Evolutionary conservation across 805 yeast genomes (phyloP).

Genomic region (Starmerella khaoyaiensis): DNA sequence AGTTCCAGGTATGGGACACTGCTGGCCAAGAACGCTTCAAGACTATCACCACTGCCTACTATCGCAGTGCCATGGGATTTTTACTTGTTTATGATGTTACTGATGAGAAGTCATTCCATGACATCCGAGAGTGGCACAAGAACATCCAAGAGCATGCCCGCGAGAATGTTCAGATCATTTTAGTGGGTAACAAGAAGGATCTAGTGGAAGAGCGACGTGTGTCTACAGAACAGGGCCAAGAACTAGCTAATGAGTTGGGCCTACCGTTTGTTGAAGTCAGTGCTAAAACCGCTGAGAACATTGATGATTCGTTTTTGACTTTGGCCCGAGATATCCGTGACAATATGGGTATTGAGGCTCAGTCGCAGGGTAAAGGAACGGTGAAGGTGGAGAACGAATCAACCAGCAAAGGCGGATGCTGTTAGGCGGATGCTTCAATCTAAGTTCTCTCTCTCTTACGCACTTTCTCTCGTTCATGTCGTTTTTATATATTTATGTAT

Average conservation of each 20-base stretch:
- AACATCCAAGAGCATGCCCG: conserved; percentile 94
- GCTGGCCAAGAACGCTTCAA: conserved; percentile 98
- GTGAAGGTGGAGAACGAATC: conserved; percentile 24
- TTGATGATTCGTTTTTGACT: conserved; percentile 80
- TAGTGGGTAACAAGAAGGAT: conserved; percentile 94
- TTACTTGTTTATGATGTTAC: conserved; percentile 94
- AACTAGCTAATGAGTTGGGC: conserved; percentile 71
- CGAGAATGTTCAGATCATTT: conserved; percentile 85
- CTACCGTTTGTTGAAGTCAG: conserved; percentile 91
- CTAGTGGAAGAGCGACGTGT: conserved; percentile 80
- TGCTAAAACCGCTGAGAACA: conserved; percentile 88
- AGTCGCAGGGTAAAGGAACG: conserved; percentile 22
- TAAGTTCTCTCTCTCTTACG: not conserved
- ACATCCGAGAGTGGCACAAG: conserved; percentile 87
- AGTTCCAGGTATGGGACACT: conserved; percentile 96
- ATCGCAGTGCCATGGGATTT: conserved; percentile 98
- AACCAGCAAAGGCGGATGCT: conserved; percentile 24
- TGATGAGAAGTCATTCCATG: conserved; percentile 88
- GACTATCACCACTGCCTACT: conserved; percentile 94
- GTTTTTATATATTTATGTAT: conserved; percentile 1
- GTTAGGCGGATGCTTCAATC: conserved; percentile 3
- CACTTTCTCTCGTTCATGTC: conserved; percentile 2
- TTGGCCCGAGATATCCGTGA: conserved; percentile 79
- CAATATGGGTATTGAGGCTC: conserved; percentile 40
- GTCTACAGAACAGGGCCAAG: conserved; percentile 78